A percentile compares a stretch with the other conserved stretches of the same genome.
Evolutionary conservation across 768 basidiomycete genomes (phyloP).

Genomic region (Botryobasidium botryosum): DNA sequence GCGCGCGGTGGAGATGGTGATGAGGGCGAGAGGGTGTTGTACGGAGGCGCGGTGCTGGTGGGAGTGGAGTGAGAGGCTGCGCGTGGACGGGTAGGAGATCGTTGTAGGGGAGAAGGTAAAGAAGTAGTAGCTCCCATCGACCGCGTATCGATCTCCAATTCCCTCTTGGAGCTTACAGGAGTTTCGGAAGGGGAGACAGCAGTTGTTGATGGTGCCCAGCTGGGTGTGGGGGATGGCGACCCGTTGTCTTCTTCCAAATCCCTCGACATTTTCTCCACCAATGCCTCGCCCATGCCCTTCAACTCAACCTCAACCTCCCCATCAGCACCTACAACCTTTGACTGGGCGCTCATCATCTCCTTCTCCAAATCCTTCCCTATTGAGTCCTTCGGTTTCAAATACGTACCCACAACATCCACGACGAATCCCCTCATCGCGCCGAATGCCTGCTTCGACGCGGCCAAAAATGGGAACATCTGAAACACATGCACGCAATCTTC

Average conservation of each 20-base stretch:
- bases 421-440: constrained; percentile 55
- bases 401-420: constrained; percentile 35
- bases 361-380: background rate
- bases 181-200: too few species aligned
- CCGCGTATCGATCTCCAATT: too few species aligned
- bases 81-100: too few species aligned
- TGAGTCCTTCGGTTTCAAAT: constrained; percentile 22
- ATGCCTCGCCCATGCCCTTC: background rate
- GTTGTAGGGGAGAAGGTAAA: too few species aligned
- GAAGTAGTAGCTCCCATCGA: too few species aligned
- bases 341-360: background rate
- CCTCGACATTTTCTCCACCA: background rate
- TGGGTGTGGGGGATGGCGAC: too few species aligned
- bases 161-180: too few species aligned
- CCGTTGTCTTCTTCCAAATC: background rate
- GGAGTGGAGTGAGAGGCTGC: too few species aligned
- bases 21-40: too few species aligned
- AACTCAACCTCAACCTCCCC: background rate
- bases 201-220: too few species aligned
- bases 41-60: too few species aligned
- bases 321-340: background rate
- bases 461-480: constrained; percentile 70
- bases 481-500: constrained; percentile 93
- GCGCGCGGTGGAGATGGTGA: too few species aligned
- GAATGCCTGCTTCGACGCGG: constrained; percentile 47